Evolutionary conservation across 257 asterid species (phyloP).

Genomic region (Capsicum baccatum): DNA sequence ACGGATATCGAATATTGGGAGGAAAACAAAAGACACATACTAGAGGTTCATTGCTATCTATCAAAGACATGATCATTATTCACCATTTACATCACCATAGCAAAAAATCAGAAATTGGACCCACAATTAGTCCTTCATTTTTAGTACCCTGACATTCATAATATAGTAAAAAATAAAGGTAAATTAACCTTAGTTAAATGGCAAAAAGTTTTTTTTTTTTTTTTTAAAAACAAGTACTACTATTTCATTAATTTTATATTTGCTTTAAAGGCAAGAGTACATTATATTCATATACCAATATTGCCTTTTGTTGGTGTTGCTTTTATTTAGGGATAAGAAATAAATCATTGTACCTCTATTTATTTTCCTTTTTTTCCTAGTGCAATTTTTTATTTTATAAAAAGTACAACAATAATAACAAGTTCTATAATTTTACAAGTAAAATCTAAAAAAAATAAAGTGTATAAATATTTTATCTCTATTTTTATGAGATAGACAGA

Average conservation of each 20-base stretch:
- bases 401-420: too few relatives aligned
- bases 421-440: too few relatives aligned
- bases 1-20: accelerated
- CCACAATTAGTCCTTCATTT: conserved; percentile 11
- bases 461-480: too few relatives aligned
- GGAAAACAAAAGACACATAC: not conserved
- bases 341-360: conserved; percentile 4
- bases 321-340: not conserved
- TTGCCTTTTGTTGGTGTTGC: conserved; percentile 22
- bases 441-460: too few relatives aligned
- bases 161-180: not conserved
- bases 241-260: not conserved
- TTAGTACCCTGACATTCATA: conserved; percentile 24
- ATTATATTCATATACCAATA: conserved; percentile 4
- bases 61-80: conserved; percentile 24
- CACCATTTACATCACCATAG: conserved; percentile 18
- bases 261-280: conserved; percentile 28
- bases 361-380: not conserved
- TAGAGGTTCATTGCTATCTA: conserved; percentile 9
- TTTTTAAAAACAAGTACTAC: too few relatives aligned
- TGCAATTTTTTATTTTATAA: not conserved
- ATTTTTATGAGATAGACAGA: too few relatives aligned
- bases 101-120: conserved; percentile 24
- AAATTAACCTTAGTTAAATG: not conserved
- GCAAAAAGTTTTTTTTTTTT: not conserved